Evolutionary conservation across 2,329 filamentous ascomycete genomes (phyloP).

Genomic region (Akanthomyces muscarius): DNA sequence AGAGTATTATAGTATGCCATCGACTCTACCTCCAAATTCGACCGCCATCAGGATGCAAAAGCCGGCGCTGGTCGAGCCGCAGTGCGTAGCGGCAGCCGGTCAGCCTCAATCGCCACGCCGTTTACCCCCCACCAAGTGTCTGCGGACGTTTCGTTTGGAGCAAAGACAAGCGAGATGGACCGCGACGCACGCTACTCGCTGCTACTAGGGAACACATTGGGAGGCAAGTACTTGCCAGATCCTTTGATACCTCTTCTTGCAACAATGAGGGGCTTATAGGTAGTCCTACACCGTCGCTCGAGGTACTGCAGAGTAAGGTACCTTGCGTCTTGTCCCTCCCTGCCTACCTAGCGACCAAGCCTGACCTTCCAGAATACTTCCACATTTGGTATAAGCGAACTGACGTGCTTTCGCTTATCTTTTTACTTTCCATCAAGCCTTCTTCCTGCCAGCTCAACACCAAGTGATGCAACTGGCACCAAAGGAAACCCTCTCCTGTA

Average conservation of each 20-base stretch:
- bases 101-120: neutral
- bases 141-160: conserved; percentile 2
- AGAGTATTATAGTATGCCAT: neutral
- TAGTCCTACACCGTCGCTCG: neutral
- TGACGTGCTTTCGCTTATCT: neutral
- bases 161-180: conserved; percentile 15
- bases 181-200: neutral
- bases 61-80: neutral
- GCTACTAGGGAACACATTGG: neutral
- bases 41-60: neutral
- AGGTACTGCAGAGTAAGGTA: neutral
- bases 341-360: neutral
- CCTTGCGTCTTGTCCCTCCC: neutral
- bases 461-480: neutral
- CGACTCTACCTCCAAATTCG: too few species aligned
- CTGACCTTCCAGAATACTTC: conserved; percentile 10
- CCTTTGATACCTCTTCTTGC: neutral
- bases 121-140: conserved; percentile 8
- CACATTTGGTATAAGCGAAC: neutral
- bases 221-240: neutral
- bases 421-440: neutral
- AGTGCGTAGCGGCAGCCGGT: neutral
- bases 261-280: too few species aligned
- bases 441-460: neutral
- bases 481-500: conserved; percentile 9